Conservation (phyloP, 2,329 filamentous ascomycete species). For the Cladorrhinum sp. region DNA sequence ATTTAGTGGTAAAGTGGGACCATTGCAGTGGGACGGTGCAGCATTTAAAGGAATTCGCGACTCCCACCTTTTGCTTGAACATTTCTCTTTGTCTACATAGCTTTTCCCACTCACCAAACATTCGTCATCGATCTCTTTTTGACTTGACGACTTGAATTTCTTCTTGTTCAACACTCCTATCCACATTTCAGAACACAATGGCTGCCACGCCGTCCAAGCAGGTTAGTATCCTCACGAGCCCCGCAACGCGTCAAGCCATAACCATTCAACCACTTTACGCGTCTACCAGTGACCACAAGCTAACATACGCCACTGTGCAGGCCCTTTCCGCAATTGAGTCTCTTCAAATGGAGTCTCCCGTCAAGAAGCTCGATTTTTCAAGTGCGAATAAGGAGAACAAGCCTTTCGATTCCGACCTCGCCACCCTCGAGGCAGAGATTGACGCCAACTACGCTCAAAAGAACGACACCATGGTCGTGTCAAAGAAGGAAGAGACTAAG, state of each 20-base stretch:
- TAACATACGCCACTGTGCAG: constrained; percentile 49
- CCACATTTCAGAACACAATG: constrained; percentile 51
- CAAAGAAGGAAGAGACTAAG: constrained; percentile 46
- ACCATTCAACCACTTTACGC: constrained; percentile 20
- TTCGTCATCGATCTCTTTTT: constrained; percentile 18
- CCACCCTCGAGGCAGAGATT: constrained; percentile 52
- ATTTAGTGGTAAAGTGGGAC: constrained; percentile 23
- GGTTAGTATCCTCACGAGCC: constrained; percentile 39
- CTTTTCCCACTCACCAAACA: constrained; percentile 11
- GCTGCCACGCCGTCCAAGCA: constrained; percentile 62
- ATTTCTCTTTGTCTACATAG: constrained; percentile 22
- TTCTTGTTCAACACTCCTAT: constrained; percentile 1
- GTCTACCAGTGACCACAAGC: constrained; percentile 25
- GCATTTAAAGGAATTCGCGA: constrained; percentile 29
- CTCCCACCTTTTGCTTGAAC: constrained; percentile 12
- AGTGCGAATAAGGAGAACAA: constrained; percentile 78
- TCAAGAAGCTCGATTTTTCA: constrained; percentile 84
- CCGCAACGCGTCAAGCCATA: constrained; percentile 30
- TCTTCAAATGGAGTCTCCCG: constrained; percentile 88
- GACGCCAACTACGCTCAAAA: constrained; percentile 60
- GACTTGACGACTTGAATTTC: neutral
- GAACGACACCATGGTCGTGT: constrained; percentile 39
- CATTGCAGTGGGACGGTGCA: constrained; percentile 22
- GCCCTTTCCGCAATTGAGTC: constrained; percentile 81
- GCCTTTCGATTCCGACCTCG: constrained; percentile 49